These are phyloP conservation scores for Petunia hybrid DNA, from an alignment of 305 asterid genomes.

Conservation along the genomic window DNA sequence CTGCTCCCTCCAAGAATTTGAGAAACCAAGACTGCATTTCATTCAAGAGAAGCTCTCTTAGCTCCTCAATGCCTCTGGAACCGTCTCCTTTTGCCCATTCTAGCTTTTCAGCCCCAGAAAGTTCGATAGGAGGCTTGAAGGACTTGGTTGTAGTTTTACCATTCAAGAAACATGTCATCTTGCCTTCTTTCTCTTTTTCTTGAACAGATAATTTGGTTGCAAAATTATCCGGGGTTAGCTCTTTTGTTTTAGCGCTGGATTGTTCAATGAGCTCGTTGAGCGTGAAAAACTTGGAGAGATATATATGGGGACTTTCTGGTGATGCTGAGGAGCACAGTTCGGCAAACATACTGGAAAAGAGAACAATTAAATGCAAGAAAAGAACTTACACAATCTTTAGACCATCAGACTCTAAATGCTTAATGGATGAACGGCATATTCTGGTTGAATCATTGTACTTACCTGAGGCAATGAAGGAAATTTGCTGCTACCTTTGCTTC, in stretches of 20 bases:
- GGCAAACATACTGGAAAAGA: constrained; percentile 66
- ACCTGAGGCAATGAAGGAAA: constrained; percentile 85
- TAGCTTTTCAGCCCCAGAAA: constrained; percentile 54
- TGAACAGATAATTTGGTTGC: constrained; percentile 43
- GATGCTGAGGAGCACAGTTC: constrained; percentile 77
- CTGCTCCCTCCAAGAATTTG: constrained; percentile 73
- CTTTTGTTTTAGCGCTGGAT: constrained; percentile 47
- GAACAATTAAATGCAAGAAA: neutral
- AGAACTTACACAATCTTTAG: neutral
- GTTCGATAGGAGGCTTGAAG: constrained; percentile 44
- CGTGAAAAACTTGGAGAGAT: constrained; percentile 71
- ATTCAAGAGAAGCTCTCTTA: constrained; percentile 48
- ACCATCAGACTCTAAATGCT: neutral
- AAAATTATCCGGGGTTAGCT: constrained; percentile 45
- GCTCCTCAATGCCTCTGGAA: constrained; percentile 52
- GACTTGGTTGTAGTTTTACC: constrained; percentile 42
- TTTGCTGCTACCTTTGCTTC: constrained; percentile 80
- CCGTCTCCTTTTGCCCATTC: constrained; percentile 84
- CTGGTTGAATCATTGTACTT: neutral
- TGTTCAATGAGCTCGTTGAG: constrained; percentile 74
- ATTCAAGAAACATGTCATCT: constrained; percentile 38
- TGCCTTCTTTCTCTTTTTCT: constrained; percentile 56
- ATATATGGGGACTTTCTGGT: constrained; percentile 71
- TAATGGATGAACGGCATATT: neutral
- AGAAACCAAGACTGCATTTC: constrained; percentile 82